Conservation (phyloP, 2,329 filamentous ascomycete genomes). For the Grosmannia huntii region DNA sequence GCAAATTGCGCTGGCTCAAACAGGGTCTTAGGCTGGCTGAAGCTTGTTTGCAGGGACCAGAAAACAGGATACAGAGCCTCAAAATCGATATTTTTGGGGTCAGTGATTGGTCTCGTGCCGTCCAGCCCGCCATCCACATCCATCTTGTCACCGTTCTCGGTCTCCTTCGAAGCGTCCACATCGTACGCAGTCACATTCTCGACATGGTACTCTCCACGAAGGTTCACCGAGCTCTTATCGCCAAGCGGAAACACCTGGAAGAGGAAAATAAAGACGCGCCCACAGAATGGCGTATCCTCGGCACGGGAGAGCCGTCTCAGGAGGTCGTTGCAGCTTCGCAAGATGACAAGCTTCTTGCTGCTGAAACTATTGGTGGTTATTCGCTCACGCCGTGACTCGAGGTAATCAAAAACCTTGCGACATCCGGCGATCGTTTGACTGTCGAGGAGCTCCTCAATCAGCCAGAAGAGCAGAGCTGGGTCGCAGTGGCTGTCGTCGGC, state of each 20-base stretch:
- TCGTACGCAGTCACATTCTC: conserved; percentile 90
- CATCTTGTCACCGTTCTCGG: conserved; percentile 13
- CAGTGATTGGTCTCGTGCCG: conserved; percentile 13
- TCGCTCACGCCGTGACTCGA: conserved; percentile 83
- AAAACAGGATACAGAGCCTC: conserved; percentile 71
- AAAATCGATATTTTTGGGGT: conserved; percentile 24
- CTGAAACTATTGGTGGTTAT: conserved; percentile 72
- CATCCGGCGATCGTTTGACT: conserved; percentile 92
- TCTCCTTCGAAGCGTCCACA: conserved; percentile 27
- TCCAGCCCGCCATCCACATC: conserved; percentile 5
- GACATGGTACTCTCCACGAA: conserved; percentile 87
- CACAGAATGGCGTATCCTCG: conserved; percentile 94
- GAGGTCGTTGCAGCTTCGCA: conserved; percentile 92
- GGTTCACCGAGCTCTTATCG: conserved; percentile 93
- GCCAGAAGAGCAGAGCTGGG: conserved; percentile 70
- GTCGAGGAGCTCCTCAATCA: conserved; percentile 90
- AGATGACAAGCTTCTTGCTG: conserved; percentile 75
- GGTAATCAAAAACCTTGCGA: conserved; percentile 81
- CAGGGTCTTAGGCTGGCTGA: conserved; percentile 76
- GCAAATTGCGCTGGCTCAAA: conserved; percentile 61
- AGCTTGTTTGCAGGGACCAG: conserved; percentile 84
- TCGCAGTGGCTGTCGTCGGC: conserved; percentile 72
- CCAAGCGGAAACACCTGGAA: conserved; percentile 96
- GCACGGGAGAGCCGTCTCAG: conserved; percentile 87
- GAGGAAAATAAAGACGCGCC: conserved; percentile 93